Base-by-base conservation (phyloP, 768 basidiomycete species). In the Mycena belliarum region DNA sequence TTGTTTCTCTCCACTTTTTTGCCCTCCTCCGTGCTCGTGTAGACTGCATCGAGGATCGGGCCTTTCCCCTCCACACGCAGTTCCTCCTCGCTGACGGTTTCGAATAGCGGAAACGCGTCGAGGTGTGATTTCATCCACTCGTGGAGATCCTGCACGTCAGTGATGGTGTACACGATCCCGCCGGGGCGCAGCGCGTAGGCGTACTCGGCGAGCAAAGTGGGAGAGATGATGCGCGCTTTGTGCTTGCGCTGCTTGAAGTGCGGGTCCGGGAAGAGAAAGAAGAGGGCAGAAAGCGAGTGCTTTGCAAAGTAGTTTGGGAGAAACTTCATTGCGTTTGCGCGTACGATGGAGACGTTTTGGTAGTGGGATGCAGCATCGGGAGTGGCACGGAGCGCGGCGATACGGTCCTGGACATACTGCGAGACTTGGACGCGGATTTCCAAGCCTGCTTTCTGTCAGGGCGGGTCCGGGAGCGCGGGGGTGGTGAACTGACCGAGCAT, bases 281-380 rank as follows among this genome's bases (percentile, higher is more conserved):
- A 99, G 48, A 99, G 80, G 46, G 96, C 87, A 20, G 90, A 88
- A 35, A 99, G 79, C 61, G 96, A 96, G 55, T 87, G 87, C 69
- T 95, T 95, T 23, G 81, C 69, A 72, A 99, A 97, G 73, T 94
- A 98, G 73, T 98, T 98, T 7, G 95, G 91, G 53, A 98, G 80
- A 72, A 98, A 98, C 75, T 98, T 98, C 95, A 98, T 98, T 45
- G 94, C 90, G 70, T 99, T 99, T 15, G 92, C 95, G 48, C 97
- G 88, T 61, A 97, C 89, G 61, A 98, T 85, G 33, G 93, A 94
- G 52, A 97, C 84, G 71, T 98, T 98, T 65, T 92, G 85, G 72
- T 86, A 94, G 41, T 83, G 80, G 2, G 80, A 52, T 41, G 54
- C 59, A 7, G 72, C 61, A 52, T 71, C 71, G 46, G 82, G 73